Conservation (phyloP, 495 filamentous ascomycete species). For the Talaromyces proteolyticus region DNA sequence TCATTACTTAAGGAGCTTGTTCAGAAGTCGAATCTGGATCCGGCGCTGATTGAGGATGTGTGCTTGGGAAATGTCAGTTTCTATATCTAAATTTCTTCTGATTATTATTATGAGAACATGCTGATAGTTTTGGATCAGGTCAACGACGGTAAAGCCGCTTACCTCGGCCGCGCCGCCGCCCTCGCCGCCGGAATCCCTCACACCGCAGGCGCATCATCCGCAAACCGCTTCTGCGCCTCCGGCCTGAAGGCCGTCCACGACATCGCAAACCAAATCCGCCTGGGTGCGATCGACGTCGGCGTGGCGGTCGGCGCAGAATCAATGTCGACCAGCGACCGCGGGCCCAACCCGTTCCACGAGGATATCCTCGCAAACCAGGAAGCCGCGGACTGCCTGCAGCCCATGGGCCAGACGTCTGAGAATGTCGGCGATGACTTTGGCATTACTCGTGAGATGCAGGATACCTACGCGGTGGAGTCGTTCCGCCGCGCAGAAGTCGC, state of each 20-base stretch:
- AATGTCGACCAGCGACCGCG: conserved; percentile 70
- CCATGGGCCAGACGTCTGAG: conserved; percentile 97
- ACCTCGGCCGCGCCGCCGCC: conserved; percentile 81
- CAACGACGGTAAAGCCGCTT: conserved; percentile 77
- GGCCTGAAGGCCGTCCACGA: conserved; percentile 93
- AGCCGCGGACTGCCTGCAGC: conserved; percentile 78
- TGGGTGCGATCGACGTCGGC: conserved; percentile 78
- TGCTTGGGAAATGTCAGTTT: conserved; percentile 78
- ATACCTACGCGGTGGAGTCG: conserved; percentile 79
- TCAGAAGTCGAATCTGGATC: conserved; percentile 70
- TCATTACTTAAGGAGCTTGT: conserved; percentile 71
- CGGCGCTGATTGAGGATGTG: conserved; percentile 83
- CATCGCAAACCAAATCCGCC: conserved; percentile 81
- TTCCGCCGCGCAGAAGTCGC: conserved; percentile 82
- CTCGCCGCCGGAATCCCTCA: conserved; percentile 93
- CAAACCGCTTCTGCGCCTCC: conserved; percentile 96
- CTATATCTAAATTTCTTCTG: background rate
- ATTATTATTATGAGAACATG: background rate
- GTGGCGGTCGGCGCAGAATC: conserved; percentile 83
- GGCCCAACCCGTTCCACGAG: conserved; percentile 69
- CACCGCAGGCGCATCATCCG: conserved; percentile 69
- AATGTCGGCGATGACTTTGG: conserved; percentile 92
- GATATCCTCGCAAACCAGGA: conserved; percentile 72
- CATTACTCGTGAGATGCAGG: conserved; percentile 72
- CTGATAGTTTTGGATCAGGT: conserved; percentile 50